Percentiles rank a stretch among this genome's conserved stretches.
Evolutionary conservation across 805 yeast species (phyloP).

Genomic region (Lipomyces spencermartinsiae): DNA sequence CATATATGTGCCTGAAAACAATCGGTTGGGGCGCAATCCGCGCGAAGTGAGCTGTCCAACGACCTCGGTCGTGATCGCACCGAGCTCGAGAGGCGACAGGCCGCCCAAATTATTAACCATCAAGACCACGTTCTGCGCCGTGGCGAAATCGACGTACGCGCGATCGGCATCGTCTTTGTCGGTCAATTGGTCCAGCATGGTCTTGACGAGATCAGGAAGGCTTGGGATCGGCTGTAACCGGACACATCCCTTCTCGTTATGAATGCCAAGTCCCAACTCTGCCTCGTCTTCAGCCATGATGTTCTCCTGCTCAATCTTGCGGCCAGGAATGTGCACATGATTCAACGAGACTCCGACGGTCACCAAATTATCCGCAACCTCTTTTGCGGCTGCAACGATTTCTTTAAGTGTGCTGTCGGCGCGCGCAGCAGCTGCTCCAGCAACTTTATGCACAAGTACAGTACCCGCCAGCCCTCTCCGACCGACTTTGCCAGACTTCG

Average conservation of each 20-base stretch:
- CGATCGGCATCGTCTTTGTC: constrained; percentile 75
- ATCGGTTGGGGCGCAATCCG: constrained; percentile 66
- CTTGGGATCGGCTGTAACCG: constrained; percentile 71
- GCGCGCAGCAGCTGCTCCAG: constrained; percentile 71
- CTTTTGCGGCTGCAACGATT: constrained; percentile 64
- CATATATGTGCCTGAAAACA: constrained; percentile 78
- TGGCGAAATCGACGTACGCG: constrained; percentile 72
- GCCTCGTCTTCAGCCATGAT: constrained; percentile 65
- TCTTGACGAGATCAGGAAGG: constrained; percentile 62
- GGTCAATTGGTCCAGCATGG: constrained; percentile 66
- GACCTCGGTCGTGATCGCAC: constrained; percentile 67
- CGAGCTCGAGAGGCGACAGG: constrained; percentile 77
- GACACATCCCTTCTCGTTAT: constrained; percentile 88
- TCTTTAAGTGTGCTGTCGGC: constrained; percentile 55
- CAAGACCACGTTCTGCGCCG: constrained; percentile 68
- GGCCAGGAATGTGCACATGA: constrained; percentile 89
- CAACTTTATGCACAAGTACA: constrained; percentile 79
- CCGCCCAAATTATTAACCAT: constrained; percentile 90
- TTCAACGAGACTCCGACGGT: constrained; percentile 91
- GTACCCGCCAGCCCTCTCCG: constrained; percentile 96
- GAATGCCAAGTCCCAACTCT: constrained; percentile 95
- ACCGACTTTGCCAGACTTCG: constrained; percentile 90
- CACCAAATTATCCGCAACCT: constrained; percentile 69
- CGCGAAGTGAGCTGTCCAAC: constrained; percentile 29
- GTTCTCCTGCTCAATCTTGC: constrained; percentile 56